Evolutionary conservation across 2,329 filamentous ascomycete genomes (phyloP).

Genomic region (Pyrenophora seminiperda): DNA sequence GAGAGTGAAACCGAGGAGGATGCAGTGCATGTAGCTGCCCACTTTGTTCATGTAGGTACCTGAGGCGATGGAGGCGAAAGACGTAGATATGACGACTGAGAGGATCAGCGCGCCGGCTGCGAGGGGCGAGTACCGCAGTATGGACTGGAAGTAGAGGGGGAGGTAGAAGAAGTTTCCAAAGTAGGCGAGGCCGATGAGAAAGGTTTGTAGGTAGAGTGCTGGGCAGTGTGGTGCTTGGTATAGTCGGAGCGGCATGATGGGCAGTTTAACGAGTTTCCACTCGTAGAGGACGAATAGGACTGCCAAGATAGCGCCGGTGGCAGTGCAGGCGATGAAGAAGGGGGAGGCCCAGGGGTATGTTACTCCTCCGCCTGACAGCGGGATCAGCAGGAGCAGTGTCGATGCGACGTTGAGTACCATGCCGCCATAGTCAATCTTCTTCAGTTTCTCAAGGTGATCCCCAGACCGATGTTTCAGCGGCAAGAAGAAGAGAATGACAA

Average conservation of each 20-base stretch:
- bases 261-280: constrained; percentile 61
- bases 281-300: constrained; percentile 60
- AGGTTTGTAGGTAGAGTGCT: constrained; percentile 62
- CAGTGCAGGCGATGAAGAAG: constrained; percentile 64
- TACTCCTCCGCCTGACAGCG: constrained; percentile 64
- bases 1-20: constrained; percentile 46
- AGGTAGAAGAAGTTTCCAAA: constrained; percentile 66
- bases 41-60: constrained; percentile 27
- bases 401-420: constrained; percentile 60
- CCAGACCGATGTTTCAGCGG: constrained; percentile 53
- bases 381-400: constrained; percentile 67
- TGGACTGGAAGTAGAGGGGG: constrained; percentile 67
- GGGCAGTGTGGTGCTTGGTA: constrained; percentile 61
- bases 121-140: constrained; percentile 52
- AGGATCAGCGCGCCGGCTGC: constrained; percentile 57
- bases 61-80: constrained; percentile 22
- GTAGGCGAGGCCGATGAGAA: constrained; percentile 65
- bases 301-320: constrained; percentile 54
- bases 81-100: constrained; percentile 48
- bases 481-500: constrained; percentile 24
- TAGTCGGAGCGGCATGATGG: constrained; percentile 63
- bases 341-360: constrained; percentile 63
- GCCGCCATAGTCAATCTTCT: constrained; percentile 65
- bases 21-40: constrained; percentile 28
- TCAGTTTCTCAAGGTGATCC: constrained; percentile 54